phyloP scores from a whole-genome alignment of 2,329 filamentous ascomycete species.

The Penicillium sp. region DNA sequence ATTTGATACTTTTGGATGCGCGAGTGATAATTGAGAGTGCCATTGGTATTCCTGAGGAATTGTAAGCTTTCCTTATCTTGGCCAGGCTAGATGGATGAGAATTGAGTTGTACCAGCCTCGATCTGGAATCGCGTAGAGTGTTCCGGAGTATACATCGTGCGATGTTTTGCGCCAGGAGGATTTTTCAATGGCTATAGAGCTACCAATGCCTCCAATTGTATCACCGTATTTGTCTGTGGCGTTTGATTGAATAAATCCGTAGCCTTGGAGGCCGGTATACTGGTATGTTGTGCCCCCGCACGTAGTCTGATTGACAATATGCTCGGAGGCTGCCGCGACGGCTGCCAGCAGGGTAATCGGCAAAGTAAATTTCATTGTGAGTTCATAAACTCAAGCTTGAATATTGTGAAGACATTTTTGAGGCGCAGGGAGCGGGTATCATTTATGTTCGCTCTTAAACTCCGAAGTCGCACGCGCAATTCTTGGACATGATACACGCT shows the following conservation, averaged over 20 bases:
- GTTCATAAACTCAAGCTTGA: background rate
- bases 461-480: background rate
- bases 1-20: slow-evolving; percentile 69
- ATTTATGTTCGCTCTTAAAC: background rate
- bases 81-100: too few species aligned
- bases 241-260: slow-evolving; percentile 60
- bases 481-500: background rate
- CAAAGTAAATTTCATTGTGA: slow-evolving; percentile 23
- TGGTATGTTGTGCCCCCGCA: slow-evolving; percentile 64
- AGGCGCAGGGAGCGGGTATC: background rate
- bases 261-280: slow-evolving; percentile 69
- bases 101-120: slow-evolving; percentile 58
- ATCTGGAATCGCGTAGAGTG: slow-evolving; percentile 65
- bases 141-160: slow-evolving; percentile 58
- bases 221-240: slow-evolving; percentile 67
- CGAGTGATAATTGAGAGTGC: slow-evolving; percentile 66
- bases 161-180: slow-evolving; percentile 58
- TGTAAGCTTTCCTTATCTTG: background rate
- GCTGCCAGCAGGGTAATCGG: slow-evolving; percentile 15
- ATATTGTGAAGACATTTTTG: background rate
- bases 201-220: slow-evolving; percentile 67
- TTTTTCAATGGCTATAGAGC: slow-evolving; percentile 63
- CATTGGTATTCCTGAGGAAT: slow-evolving; percentile 62
- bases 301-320: slow-evolving; percentile 49
- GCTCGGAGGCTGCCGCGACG: slow-evolving; percentile 15